Evolutionary conservation across 2,329 filamentous ascomycete species (phyloP), one percentile per base, ranked within the genome.

Genomic region (Fusarium devonianum): DNA sequence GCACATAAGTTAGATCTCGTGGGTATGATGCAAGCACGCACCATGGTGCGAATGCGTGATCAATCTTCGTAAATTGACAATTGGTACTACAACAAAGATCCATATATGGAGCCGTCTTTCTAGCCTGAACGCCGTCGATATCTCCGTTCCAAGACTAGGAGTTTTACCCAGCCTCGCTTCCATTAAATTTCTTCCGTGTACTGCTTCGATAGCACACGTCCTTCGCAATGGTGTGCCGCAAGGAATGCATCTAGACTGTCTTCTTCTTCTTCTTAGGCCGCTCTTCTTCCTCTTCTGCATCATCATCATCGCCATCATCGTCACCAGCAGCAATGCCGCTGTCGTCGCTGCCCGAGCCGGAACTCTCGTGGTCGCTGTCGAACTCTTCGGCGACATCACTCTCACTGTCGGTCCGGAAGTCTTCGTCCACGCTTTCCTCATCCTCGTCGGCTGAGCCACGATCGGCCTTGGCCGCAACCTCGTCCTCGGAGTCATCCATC

Each of bases 361-460:
- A 89, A 68, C 91, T 96, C 69, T 96, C 90, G 68, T 97, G 93
- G 34, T 84, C 88, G 42, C 89, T 93, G 73, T 99, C 94, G 63
- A 85, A 99, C 70, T 99, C 95, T 73, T 99, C 94, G 1, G 93
- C 94, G 3, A 97, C 92, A 62, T 99, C 94, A 42, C 89, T 95
- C 59, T 99, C 94, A 11, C 88, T 92, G 55, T 95, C 91, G 5
- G 89, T 90, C 63, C 89, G 84, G 79, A 99, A 99, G 75, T 99
- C 94, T 71, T 99, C 94, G 65, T 99, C 94, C 7, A 92, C 86
- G 52, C 89, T 93, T 77, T 97, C 93, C 68, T 93, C 89, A 66
- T 99, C 94, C 73, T 99, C 94, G 68, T 97, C 94, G 4, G 93
- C 94, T 19, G 89, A 94, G 58, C 94, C 93, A 49, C 92, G 87